Conservation (phyloP, 768 basidiomycete species). For the Agaricus sinodeliciosus region DNA sequence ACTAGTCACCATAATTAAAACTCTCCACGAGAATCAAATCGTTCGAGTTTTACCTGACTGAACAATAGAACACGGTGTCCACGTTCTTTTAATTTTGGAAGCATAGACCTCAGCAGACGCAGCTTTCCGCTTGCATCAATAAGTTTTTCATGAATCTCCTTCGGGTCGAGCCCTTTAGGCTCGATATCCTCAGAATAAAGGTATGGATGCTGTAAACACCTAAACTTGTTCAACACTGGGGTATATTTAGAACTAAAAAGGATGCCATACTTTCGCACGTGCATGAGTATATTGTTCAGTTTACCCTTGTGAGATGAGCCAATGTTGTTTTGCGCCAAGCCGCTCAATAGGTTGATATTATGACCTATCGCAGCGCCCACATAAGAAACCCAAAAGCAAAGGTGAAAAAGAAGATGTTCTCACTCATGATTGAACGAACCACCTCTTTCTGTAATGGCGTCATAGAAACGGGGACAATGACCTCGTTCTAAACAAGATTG, state of each 20-base stretch:
- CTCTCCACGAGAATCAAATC: not conserved
- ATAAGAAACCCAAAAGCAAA: constrained; percentile 4
- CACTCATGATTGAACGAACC: constrained; percentile 81
- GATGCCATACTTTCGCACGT: constrained; percentile 67
- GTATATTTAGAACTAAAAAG: not conserved
- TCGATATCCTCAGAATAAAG: constrained; percentile 78
- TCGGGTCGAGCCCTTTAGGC: constrained; percentile 46
- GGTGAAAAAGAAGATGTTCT: constrained; percentile 13
- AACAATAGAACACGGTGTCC: constrained; percentile 90
- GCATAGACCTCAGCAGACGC: constrained; percentile 62
- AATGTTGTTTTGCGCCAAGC: constrained; percentile 39
- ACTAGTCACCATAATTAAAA: constrained; percentile 40
- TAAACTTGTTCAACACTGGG: constrained; percentile 19
- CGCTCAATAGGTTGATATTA: constrained; percentile 61
- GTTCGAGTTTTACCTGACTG: constrained; percentile 60
- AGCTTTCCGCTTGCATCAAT: constrained; percentile 86
- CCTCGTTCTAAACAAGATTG: constrained; percentile 58
- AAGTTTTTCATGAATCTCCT: constrained; percentile 70
- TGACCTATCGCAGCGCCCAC: constrained; percentile 40
- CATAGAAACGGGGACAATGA: constrained; percentile 89
- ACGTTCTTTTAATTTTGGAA: constrained; percentile 78
- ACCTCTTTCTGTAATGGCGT: constrained; percentile 80
- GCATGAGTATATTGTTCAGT: constrained; percentile 83
- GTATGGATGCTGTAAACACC: constrained; percentile 91
- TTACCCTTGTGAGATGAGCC: constrained; percentile 38